phyloP scores from a whole-genome alignment of 176 grass and related monocot species.

The Triticum dicoccoides region DNA sequence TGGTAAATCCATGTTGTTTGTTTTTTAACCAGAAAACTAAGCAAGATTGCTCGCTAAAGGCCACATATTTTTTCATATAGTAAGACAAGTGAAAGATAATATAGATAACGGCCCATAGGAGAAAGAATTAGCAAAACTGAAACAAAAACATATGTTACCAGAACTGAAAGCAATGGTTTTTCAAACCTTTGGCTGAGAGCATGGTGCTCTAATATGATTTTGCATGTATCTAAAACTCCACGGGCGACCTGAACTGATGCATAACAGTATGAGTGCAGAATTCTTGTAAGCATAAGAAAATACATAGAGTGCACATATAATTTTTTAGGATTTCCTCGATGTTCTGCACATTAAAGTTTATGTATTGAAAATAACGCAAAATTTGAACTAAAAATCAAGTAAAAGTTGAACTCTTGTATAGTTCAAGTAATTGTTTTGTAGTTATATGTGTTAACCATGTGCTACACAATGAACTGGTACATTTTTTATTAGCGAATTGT shows the following conservation, averaged over 20 bases:
- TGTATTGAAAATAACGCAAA: too few relatives aligned
- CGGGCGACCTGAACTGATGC: not conserved
- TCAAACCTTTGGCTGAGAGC: slow-evolving; percentile 43
- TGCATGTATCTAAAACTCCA: not conserved
- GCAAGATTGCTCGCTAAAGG: slow-evolving; percentile 54
- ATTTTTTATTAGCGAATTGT: too few relatives aligned
- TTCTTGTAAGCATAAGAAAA: too few relatives aligned
- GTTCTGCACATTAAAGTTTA: too few relatives aligned
- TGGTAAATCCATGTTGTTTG: slow-evolving; percentile 54
- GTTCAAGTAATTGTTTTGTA: too few relatives aligned
- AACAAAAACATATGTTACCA: slow-evolving; percentile 50
- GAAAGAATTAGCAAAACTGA: not conserved
- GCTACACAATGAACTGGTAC: too few relatives aligned
- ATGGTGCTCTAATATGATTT: slow-evolving; percentile 27
- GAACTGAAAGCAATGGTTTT: slow-evolving; percentile 37
- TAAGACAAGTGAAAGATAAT: slow-evolving; percentile 24
- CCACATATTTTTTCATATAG: slow-evolving; percentile 55
- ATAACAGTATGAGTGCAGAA: too few relatives aligned
- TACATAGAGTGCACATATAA: too few relatives aligned
- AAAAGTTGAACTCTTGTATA: too few relatives aligned
- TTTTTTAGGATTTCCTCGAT: too few relatives aligned
- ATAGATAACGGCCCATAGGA: not conserved
- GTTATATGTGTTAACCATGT: too few relatives aligned
- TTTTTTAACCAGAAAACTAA: slow-evolving; percentile 61
- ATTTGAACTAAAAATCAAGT: too few relatives aligned